Percentiles rank a stretch among this genome's conserved stretches.
phyloP scores from a whole-genome alignment of 371 early-diverging fungal genomes.

The Mortierella sp. region DNA sequence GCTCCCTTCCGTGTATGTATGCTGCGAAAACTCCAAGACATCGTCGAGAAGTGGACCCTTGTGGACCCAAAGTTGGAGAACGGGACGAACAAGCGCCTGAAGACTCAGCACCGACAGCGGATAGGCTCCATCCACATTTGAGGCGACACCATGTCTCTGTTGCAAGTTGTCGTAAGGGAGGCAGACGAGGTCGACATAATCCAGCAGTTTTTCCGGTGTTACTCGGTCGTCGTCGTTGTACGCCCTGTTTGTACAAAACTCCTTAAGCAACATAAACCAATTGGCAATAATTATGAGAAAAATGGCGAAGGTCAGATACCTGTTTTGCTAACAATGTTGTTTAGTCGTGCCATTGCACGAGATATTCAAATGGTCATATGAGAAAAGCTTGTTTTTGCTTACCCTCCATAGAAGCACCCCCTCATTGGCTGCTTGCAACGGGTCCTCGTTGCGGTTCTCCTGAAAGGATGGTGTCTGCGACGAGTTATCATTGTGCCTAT shows the following conservation, averaged over 20 bases:
- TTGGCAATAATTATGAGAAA: background rate
- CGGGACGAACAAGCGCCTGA: slow-evolving; percentile 1
- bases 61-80: background rate
- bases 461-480: background rate
- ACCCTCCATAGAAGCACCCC: background rate
- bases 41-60: background rate
- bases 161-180: background rate
- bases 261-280: background rate
- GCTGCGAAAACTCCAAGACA: background rate
- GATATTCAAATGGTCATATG: background rate
- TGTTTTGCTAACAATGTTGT: background rate
- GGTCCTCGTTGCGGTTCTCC: background rate
- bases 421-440: background rate
- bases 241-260: background rate
- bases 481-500: background rate
- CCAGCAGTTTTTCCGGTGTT: slow-evolving; percentile 8
- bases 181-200: background rate
- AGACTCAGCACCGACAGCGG: background rate
- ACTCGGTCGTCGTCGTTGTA: background rate
- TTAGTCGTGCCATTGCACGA: background rate
- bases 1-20: background rate
- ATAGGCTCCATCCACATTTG: background rate
- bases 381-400: background rate
- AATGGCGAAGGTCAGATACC: background rate
- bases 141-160: background rate